Evolutionary conservation across 768 basidiomycete species (phyloP).

Genomic region (Postia placenta): DNA sequence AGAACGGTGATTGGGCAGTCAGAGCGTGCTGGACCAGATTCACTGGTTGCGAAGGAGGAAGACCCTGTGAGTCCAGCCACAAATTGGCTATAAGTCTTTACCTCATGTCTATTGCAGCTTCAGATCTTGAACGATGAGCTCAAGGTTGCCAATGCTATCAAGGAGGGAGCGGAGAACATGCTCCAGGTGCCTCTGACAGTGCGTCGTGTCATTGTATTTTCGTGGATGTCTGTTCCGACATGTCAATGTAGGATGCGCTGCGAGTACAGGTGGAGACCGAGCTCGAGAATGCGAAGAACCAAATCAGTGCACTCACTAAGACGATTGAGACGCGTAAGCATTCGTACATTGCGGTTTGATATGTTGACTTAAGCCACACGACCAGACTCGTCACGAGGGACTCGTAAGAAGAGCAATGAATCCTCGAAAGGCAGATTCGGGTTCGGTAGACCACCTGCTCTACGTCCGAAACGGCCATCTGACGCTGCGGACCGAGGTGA

Average conservation of each 20-base stretch:
- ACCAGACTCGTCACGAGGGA: conserved; percentile 12
- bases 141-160: conserved; percentile 74
- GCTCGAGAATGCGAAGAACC: conserved; percentile 65
- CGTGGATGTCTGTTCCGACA: too few relatives aligned
- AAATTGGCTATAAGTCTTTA: too few relatives aligned
- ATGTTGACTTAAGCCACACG: neutral
- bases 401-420: conserved; percentile 12
- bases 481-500: conserved; percentile 21
- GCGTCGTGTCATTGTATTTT: conserved; percentile 11
- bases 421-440: conserved; percentile 11
- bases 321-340: conserved; percentile 51
- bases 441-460: conserved; percentile 10
- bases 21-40: neutral
- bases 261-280: conserved; percentile 71
- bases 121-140: conserved; percentile 62
- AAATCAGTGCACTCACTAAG: conserved; percentile 58
- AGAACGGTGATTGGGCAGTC: too few relatives aligned
- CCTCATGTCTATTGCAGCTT: conserved; percentile 38
- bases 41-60: neutral
- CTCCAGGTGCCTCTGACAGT: conserved; percentile 62
- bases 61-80: neutral
- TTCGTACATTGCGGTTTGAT: neutral
- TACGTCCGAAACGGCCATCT: conserved; percentile 9
- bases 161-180: conserved; percentile 89
- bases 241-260: conserved; percentile 46